A percentile compares a stretch with the other conserved stretches of the same genome.
phyloP scores from a whole-genome alignment of 106 monocot species.

The Agapanthus africanus region DNA sequence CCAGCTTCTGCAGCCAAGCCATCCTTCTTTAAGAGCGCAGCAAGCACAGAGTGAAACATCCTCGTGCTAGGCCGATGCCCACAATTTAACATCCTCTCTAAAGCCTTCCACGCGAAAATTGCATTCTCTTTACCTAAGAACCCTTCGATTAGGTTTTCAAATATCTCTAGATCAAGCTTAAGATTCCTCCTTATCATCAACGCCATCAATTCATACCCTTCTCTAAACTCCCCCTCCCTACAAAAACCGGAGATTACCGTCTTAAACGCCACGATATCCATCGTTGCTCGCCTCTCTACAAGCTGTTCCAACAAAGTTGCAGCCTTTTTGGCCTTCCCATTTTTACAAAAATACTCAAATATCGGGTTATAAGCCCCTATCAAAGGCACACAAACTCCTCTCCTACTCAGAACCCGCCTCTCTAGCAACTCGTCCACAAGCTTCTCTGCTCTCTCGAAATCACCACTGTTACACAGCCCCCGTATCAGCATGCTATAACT shows the following conservation, averaged over 20 bases:
- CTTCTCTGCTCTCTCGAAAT: constrained; percentile 54
- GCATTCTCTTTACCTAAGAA: constrained; percentile 35
- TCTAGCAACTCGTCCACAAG: constrained; percentile 67
- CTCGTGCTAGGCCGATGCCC: constrained; percentile 61
- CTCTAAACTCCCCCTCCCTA: constrained; percentile 35
- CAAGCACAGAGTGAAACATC: constrained; percentile 59
- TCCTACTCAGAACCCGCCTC: constrained; percentile 45
- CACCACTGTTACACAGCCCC: constrained; percentile 33
- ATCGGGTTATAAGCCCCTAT: constrained; percentile 81
- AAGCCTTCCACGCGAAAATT: constrained; percentile 43
- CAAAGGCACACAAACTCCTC: constrained; percentile 45
- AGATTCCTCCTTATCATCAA: constrained; percentile 66
- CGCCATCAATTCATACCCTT: constrained; percentile 50
- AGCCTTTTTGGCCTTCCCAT: constrained; percentile 69
- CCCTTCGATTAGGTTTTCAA: constrained; percentile 42
- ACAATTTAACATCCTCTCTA: constrained; percentile 61
- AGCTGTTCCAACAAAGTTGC: constrained; percentile 48
- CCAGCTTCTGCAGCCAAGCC: constrained; percentile 35
- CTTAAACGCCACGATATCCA: constrained; percentile 76
- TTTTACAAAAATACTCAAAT: constrained; percentile 49
- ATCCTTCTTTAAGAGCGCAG: constrained; percentile 34
- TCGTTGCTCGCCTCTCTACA: constrained; percentile 38
- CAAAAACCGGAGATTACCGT: constrained; percentile 72
- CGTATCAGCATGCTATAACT: constrained; percentile 70
- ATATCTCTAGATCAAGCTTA: constrained; percentile 55